Evolutionary conservation across 2,329 filamentous ascomycete genomes (phyloP).

Genomic region (Diplodia mutila): DNA sequence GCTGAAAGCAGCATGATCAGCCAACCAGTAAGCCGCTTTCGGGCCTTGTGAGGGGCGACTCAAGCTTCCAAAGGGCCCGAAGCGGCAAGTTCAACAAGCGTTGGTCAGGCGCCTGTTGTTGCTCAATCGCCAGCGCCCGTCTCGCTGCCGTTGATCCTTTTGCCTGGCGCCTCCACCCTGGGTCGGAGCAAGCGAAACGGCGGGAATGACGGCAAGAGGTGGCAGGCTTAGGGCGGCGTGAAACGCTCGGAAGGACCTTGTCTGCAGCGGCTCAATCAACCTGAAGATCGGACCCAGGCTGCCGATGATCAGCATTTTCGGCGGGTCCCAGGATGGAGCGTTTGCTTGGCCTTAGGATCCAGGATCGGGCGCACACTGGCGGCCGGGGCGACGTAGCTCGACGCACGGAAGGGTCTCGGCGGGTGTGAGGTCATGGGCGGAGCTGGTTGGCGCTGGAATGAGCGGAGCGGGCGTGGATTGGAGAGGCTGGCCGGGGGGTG

Average conservation of each 20-base stretch:
- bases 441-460: constrained; percentile 1
- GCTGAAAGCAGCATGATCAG: constrained; percentile 21
- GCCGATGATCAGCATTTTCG: constrained; percentile 19
- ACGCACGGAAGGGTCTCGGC: not conserved
- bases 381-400: not conserved
- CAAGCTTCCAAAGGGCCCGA: not conserved
- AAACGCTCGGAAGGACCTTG: not conserved
- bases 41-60: constrained; percentile 16
- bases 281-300: not conserved
- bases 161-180: too few species aligned
- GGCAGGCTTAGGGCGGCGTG: not conserved
- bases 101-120: not conserved
- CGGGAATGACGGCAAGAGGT: not conserved
- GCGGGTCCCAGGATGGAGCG: not conserved
- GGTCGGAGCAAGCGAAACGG: not conserved
- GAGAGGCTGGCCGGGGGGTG: too few species aligned
- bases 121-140: not conserved
- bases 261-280: not conserved
- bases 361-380: not conserved
- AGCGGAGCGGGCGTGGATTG: not conserved
- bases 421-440: not conserved
- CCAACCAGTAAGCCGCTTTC: constrained; percentile 12
- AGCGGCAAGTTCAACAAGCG: not conserved
- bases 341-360: not conserved
- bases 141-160: not conserved